Base-by-base conservation (phyloP, 1,284 basidiomycete genomes). In the Irpex sp. region DNA sequence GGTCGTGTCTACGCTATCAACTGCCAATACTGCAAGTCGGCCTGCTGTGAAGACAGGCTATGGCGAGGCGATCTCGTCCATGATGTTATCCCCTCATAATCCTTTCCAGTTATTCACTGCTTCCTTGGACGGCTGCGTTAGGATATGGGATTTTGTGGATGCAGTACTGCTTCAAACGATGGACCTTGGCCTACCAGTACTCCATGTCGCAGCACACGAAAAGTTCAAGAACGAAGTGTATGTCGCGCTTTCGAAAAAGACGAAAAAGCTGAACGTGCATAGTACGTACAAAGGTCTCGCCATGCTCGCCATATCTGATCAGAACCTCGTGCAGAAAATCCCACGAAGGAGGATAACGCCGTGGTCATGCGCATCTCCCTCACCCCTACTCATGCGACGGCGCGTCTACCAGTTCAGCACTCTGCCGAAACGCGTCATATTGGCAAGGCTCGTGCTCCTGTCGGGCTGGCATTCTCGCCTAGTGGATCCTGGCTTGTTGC, bases 121-220 rank as follows among this genome's bases (percentile, higher is more conserved):
- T 36, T 94, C 94, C 1, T 74, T 90, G 60, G 92, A 96, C 69
- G 97, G 96, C 9, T 84, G 83, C 31, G 77, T 98, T 67, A 88
- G 93, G 73, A 79, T 97, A 9, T 98, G 97, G 97, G 95, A 98
- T 77, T 97, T 93, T 74, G 79, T 97, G 59, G 95, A 98, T 66
- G 95, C 90, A 0, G 80, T 83, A 3, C 78, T 97, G 13, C 79
- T 98, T 61, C 87, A 89, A 66, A 91, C 88, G 0, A 83, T 96
- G 62, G 79, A 84, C 63, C 71, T 93, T 51, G 83, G 81, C 50
- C 84, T 90, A 63, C 86, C 93, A 4, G 89, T 97, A 67, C 83
- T 87, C 61, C 84, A 87, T 67, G 78, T 96, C 66, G 86, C 88
- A 61, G 84, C 85, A 1, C 89, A 93, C 72, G 81, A 86, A 63